Evolutionary conservation across 139 green algal species (phyloP), one percentile per base, ranked within the genome.

Genomic region (Ulvella scutata): DNA sequence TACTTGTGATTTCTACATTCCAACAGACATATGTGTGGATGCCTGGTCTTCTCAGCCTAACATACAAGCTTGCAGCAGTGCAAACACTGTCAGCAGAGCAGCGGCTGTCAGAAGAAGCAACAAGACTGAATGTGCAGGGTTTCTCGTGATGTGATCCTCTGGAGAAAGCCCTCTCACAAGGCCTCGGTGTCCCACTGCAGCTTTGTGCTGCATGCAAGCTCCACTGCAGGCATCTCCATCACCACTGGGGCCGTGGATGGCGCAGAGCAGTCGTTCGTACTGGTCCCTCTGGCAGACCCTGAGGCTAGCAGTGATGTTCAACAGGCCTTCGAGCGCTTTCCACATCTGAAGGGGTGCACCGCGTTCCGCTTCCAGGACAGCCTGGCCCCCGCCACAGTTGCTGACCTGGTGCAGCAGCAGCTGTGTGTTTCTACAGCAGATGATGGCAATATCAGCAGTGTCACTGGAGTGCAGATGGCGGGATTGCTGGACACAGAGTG

Each of bases 311-410:
- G 39, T 21, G 82, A 79, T 9, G 74, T 87, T 13, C 61, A 87
- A 37, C 74, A 73, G 33, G 76, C 76, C 2, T 37, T 81, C 26
- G 72, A 76, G 37, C 81, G 81, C 75, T 91, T 85, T 72, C 89
- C 89, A 2, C 81, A 89, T 81, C 82, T 94, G 17, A 75, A 78
- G 10, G 84, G 84, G 38, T 86, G 83, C 78, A 86, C 83, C 10
- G 38, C 80, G 29, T 76, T 90, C 10, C 34, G 61, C 3, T 26
- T 91, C 37, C 37, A 77, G 3, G 43, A 43, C 10, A 75, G 82
- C 74, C 73, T 85, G 35, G 26, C 62, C 7, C 23, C 28, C 62
- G 34, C 62, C 6, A 21, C n/a, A 4, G 4, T 62, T 37, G n/a
- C 34, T 62, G 73, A n/a, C 17, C 73, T 80, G 31, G 39, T 78